A percentile compares a stretch with the other conserved stretches of the same genome.
phyloP scores from a whole-genome alignment of 345 rosid genomes.

The Rhizophora apiculata region DNA sequence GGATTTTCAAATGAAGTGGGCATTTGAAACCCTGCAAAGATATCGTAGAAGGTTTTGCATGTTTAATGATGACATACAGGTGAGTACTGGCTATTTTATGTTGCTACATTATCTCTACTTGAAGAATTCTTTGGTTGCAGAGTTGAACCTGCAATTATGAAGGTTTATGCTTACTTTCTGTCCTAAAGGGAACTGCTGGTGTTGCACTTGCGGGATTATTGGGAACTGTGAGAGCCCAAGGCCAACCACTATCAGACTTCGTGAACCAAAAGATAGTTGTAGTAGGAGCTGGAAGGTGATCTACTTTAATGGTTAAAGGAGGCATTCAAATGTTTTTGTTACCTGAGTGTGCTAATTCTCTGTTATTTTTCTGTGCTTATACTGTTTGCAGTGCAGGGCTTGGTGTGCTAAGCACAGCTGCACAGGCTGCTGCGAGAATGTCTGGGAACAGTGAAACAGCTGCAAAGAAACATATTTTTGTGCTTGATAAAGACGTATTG shows the following conservation, averaged over 20 bases:
- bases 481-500: slow-evolving; percentile 86
- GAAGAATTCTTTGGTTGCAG: slow-evolving; percentile 9
- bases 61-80: slow-evolving; percentile 99
- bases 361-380: slow-evolving; percentile 14
- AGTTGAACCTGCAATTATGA: slow-evolving; percentile 8
- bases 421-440: slow-evolving; percentile 74
- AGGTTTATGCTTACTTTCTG: slow-evolving; percentile 16
- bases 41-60: slow-evolving; percentile 85
- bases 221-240: slow-evolving; percentile 96
- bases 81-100: slow-evolving; percentile 24
- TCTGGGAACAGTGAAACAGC: slow-evolving; percentile 56
- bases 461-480: slow-evolving; percentile 55
- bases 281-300: slow-evolving; percentile 98
- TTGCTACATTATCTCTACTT: slow-evolving; percentile 8
- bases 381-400: slow-evolving; percentile 83
- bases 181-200: slow-evolving; percentile 93
- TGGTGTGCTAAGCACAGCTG: slow-evolving; percentile 83
- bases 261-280: slow-evolving; percentile 94
- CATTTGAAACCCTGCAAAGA: slow-evolving; percentile 86
- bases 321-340: not conserved
- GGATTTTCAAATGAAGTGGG: slow-evolving; percentile 99
- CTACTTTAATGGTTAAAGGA: not conserved
- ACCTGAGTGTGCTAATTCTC: slow-evolving; percentile 3
- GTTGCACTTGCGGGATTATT: slow-evolving; percentile 95
- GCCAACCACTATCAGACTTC: slow-evolving; percentile 73